Evolutionary conservation across 306 rosid genomes (phyloP), one percentile per base, ranked within the genome.

Genomic region (Mucuna pruriens): DNA sequence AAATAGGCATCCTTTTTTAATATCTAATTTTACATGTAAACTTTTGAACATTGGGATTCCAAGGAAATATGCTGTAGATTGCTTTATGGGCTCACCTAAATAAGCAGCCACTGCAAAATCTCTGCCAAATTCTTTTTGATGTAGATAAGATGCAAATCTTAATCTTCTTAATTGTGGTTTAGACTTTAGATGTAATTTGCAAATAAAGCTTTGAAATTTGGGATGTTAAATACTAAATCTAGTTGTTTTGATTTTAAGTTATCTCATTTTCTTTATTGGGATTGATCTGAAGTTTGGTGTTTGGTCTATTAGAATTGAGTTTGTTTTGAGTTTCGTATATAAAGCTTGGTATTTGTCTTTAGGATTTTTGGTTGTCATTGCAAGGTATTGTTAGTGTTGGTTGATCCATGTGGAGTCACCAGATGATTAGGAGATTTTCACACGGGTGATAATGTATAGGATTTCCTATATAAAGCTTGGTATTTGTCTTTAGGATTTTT

Each of bases 371-470:
- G n/a, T 23, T 23, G n/a, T 57, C 64, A 57, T 23, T 60, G n/a
- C 39, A 13, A 60, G 19, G 9, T 25, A 31, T 15, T 9, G 9
- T 29, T 62, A 16, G 6, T 62, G 22, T 29, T 62, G 44, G 12
- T 31, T 29, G 23, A 62, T 62, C 23, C 42, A 4, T 25, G 38
- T 62, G 68, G 42, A 29, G 12, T 29, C 68, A 15, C 20, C 42
- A 31, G 23, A 62, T 62, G 19, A 16, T 31, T 62, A 62, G 68
- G 42, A 31, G 52, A 48, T 64, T 34, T 77, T 15, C 71, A 51
- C 48, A 34, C 49, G 51, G 62, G 40, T 8, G 40, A 65, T 77
- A 61, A 63, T 49, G 22, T 62, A 63, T 65, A 36, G n/a, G n/a
- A n/a, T 44, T 44, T 44, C 16, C 15, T 9, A 2, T 9, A 55